Evolutionary conservation across 352 stramenopile species (phyloP).

Genomic region (Phytophthora palmivora): DNA sequence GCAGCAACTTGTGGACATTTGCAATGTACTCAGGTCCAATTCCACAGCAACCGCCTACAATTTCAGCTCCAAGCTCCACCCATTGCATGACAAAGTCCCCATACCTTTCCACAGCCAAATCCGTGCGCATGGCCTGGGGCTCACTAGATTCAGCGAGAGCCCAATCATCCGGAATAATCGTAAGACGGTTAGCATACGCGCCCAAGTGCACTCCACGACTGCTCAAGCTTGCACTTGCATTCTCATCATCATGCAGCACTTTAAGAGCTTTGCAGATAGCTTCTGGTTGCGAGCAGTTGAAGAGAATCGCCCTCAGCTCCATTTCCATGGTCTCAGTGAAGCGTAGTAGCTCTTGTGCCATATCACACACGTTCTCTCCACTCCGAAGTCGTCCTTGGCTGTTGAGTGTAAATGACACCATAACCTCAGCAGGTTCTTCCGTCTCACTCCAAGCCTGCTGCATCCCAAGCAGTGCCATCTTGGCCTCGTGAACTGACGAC

Average conservation of each 20-base stretch:
- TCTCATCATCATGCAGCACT: slow-evolving; percentile 47
- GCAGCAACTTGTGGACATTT: slow-evolving; percentile 47
- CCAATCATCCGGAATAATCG: slow-evolving; percentile 78
- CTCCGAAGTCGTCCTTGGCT: slow-evolving; percentile 72
- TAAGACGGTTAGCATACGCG: slow-evolving; percentile 91
- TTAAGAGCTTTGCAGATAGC: slow-evolving; percentile 80
- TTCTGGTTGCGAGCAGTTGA: slow-evolving; percentile 92
- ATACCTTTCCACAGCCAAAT: slow-evolving; percentile 81
- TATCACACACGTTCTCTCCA: slow-evolving; percentile 63
- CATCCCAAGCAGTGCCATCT: slow-evolving; percentile 83
- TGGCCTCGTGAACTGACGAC: slow-evolving; percentile 84
- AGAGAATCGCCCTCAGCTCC: slow-evolving; percentile 76
- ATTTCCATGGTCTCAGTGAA: slow-evolving; percentile 30
- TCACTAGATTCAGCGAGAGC: slow-evolving; percentile 70
- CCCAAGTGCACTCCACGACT: slow-evolving; percentile 54
- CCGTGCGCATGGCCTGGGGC: slow-evolving; percentile 84
- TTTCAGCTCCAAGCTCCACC: slow-evolving; percentile 61
- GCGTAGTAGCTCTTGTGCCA: slow-evolving; percentile 46
- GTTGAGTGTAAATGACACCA: slow-evolving; percentile 89
- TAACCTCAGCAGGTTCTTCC: slow-evolving; percentile 43
- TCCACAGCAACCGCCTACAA: slow-evolving; percentile 93
- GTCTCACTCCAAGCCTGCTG: slow-evolving; percentile 28
- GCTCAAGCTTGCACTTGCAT: slow-evolving; percentile 12
- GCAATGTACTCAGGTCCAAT: slow-evolving; percentile 90
- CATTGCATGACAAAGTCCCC: slow-evolving; percentile 72